phyloP scores from a whole-genome alignment of 768 basidiomycete species.

The Russula brevipes region DNA sequence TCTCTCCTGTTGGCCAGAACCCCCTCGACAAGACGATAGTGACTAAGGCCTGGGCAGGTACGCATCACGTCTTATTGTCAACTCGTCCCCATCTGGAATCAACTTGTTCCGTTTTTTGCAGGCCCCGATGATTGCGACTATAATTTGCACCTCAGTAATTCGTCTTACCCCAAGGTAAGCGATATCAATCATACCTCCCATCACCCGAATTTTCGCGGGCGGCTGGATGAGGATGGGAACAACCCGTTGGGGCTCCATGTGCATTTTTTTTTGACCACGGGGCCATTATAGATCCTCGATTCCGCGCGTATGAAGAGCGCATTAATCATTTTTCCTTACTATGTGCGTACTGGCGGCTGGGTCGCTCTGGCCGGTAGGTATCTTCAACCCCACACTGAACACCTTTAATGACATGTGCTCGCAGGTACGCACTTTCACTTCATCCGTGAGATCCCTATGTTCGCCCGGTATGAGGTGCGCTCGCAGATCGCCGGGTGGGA shows the following conservation, averaged over 20 bases:
- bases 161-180: slow-evolving; percentile 67
- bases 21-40: slow-evolving; percentile 27
- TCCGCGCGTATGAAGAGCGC: slow-evolving; percentile 42
- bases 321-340: slow-evolving; percentile 49
- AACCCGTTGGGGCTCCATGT: too few relatives aligned
- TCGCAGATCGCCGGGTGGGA: slow-evolving; percentile 60
- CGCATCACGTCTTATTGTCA: not conserved
- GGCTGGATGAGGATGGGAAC: too few relatives aligned
- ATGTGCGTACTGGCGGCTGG: slow-evolving; percentile 56
- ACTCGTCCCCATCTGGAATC: too few relatives aligned
- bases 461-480: slow-evolving; percentile 57
- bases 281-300: slow-evolving; percentile 31
- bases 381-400: too few relatives aligned
- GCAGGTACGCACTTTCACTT: slow-evolving; percentile 64
- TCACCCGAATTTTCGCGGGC: too few relatives aligned
- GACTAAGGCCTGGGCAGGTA: slow-evolving; percentile 25
- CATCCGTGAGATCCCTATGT: slow-evolving; percentile 63
- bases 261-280: not conserved
- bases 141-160: slow-evolving; percentile 74
- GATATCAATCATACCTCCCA: too few relatives aligned
- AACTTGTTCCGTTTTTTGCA: slow-evolving; percentile 26
- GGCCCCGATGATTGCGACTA: slow-evolving; percentile 71
- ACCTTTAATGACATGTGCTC: not conserved
- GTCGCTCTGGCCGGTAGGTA: slow-evolving; percentile 47
- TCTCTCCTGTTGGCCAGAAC: slow-evolving; percentile 25